Evolutionary conservation across 768 basidiomycete species (phyloP), one percentile per base, ranked within the genome.

Genomic region (Termitomyces sp.): DNA sequence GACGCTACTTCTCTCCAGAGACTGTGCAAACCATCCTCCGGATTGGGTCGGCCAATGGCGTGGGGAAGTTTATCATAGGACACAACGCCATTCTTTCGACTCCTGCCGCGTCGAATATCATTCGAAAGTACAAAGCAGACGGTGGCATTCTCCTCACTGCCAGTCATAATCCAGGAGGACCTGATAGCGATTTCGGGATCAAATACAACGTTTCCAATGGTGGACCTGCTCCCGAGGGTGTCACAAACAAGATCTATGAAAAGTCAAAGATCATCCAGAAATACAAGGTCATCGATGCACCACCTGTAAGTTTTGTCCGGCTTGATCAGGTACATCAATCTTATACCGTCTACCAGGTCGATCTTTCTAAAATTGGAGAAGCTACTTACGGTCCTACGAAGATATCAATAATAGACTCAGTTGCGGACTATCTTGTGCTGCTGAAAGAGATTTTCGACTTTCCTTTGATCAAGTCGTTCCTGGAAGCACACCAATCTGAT

Each of bases 151-250:
- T 99, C 52, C 79, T 99, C 60, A 99, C 97, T 5, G 97, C 97
- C 17, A 89, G 86, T 58, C 97, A 99, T 79, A 99, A 99, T 72
- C 95, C 97, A 17, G 97, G 97, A 53, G 97, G 97, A 22, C 97
- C 97, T n/a, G 82, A 93, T 67, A 88, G 90, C 64, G 97, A 99
- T 72, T 99, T 98, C 69, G 97, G 97, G 46, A 98, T 99, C 83
- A 98, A 99, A 74, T 99, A 97, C 78, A 99, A 99, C 71, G 89
- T 93, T 46, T 87, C 88, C 38, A 99, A 99, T 64, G 97, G 97
- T 58, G 97, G 97, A 3, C 96, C 97, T 19, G 97, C 97, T 21
- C 94, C 97, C 0, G 97, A 99, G 74, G 84, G 78, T 65, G 87
- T 99, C 56, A 99, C 97, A n/a, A 80, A 99, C 75, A 87, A 85